Base-by-base conservation (phyloP, 2,329 filamentous ascomycete genomes). In the Aspergillus ustus region DNA sequence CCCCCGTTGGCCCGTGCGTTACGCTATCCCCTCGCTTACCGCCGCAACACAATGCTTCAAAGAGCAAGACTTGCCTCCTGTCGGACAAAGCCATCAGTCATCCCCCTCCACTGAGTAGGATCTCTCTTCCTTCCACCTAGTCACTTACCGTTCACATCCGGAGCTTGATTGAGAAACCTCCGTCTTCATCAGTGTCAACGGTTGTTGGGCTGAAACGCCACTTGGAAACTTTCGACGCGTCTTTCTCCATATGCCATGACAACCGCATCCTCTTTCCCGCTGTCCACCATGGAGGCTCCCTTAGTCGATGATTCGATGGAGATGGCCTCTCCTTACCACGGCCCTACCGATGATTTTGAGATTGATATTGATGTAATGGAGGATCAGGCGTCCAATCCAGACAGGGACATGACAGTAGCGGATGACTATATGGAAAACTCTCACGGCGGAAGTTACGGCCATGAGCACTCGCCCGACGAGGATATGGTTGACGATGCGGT, bases 321-420 rank as follows among this genome's bases (percentile, higher is more conserved):
- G 63, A 75, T 80, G 76, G 72, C 73, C 11, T 77, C 75, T 45
- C 76, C 76, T 34, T 77, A 77, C 46, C 70, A 77, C 31, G 75
- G 74, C 4, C 74, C 77, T 57, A 78, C 79, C 53, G 83, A 85
- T 67, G 81, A 80, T 78, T 88, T 69, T 78, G 84, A 69, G 79
- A 86, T 89, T 63, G 86, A 89, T 66, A 80, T 89, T 63, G 85
- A 87, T 66, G 72, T 83, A 62, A 76, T 79, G 69, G 73, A 88
- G 62, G 84, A 87, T 66, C 83, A 87, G 66, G 80, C 81, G 61
- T 85, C 87, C 57, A 78, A 86, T 52, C 82, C 86, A 67, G 87
- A 89, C 66, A 77, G 78, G 59, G 74, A 75, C 49, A 75, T 78
- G 71, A 78, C 77, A 61, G 77, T 79, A 45, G 72, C 73, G 50